Evolutionary conservation across 2,329 filamentous ascomycete genomes (phyloP).

Genomic region (Fonsecaea pugnacius): DNA sequence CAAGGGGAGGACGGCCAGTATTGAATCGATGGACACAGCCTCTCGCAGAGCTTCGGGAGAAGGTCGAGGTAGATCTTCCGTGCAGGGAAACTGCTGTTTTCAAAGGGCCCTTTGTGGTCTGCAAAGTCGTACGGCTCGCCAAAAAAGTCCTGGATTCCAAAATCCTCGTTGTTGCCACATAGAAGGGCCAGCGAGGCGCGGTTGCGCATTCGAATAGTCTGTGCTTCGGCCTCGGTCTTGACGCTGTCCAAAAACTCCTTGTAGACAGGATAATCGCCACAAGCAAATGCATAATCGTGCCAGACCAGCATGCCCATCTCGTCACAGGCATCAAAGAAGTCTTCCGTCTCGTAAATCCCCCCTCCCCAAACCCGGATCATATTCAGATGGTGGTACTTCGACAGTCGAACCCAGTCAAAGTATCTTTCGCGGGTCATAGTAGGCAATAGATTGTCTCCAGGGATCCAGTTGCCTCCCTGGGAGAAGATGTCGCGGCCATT

Average conservation of each 20-base stretch:
- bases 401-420: conserved; percentile 63
- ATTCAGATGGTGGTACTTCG: conserved; percentile 63
- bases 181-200: conserved; percentile 87
- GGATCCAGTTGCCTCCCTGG: conserved; percentile 69
- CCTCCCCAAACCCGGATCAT: conserved; percentile 73
- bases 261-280: conserved; percentile 73
- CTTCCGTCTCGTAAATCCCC: conserved; percentile 75
- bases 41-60: conserved; percentile 71
- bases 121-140: conserved; percentile 72
- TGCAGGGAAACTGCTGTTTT: conserved; percentile 86
- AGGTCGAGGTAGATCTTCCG: conserved; percentile 93
- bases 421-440: conserved; percentile 59
- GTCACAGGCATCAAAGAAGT: conserved; percentile 77
- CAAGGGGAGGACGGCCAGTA: conserved; percentile 84
- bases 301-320: conserved; percentile 80
- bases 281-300: conserved; percentile 86
- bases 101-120: conserved; percentile 83
- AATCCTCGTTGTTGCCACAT: conserved; percentile 94
- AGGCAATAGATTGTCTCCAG: conserved; percentile 64
- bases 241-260: conserved; percentile 66
- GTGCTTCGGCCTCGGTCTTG: conserved; percentile 67
- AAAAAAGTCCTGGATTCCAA: conserved; percentile 83
- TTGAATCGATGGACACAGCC: conserved; percentile 67
- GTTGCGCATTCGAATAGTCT: conserved; percentile 72
- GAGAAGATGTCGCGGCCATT: conserved; percentile 71